These are phyloP conservation scores for Jaltomata sinuosa DNA, from an alignment of 257 asterid genomes.

Conservation along the genomic window DNA sequence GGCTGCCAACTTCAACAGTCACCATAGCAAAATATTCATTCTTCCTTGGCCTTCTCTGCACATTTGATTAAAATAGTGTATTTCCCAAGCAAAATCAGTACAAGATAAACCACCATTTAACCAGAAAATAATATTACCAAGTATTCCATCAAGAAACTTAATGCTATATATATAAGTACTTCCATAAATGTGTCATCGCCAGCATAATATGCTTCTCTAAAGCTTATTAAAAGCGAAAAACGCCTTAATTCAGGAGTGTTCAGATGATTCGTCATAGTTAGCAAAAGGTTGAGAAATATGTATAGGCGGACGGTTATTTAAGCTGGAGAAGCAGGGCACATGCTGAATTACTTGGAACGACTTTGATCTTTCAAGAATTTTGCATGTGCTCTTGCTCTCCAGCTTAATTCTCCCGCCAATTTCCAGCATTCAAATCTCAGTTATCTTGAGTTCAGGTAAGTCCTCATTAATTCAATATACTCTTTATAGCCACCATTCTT, in stretches of 20 bases:
- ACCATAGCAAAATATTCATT: neutral
- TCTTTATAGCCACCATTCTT: neutral
- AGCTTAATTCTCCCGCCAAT: slow-evolving; percentile 6
- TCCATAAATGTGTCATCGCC: neutral
- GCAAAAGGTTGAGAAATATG: neutral
- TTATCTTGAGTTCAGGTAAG: neutral
- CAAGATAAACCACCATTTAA: neutral
- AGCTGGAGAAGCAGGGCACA: slow-evolving; percentile 36
- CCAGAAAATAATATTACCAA: neutral
- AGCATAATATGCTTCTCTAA: neutral
- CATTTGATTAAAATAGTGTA: neutral
- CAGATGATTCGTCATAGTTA: neutral
- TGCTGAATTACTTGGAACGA: slow-evolving; percentile 6
- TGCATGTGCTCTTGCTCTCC: slow-evolving; percentile 20
- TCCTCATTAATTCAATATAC: neutral
- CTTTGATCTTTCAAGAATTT: neutral
- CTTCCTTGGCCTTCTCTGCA: neutral
- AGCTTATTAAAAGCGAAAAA: neutral
- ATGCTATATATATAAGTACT: neutral
- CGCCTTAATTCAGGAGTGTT: neutral
- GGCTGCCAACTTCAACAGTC: slow-evolving; percentile 16
- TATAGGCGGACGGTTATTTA: neutral
- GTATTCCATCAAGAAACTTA: no score
- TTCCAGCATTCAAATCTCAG: neutral
- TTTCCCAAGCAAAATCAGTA: neutral